Base-by-base conservation (phyloP, 768 basidiomycete genomes). In the Asterophora lycoperdoides region DNA sequence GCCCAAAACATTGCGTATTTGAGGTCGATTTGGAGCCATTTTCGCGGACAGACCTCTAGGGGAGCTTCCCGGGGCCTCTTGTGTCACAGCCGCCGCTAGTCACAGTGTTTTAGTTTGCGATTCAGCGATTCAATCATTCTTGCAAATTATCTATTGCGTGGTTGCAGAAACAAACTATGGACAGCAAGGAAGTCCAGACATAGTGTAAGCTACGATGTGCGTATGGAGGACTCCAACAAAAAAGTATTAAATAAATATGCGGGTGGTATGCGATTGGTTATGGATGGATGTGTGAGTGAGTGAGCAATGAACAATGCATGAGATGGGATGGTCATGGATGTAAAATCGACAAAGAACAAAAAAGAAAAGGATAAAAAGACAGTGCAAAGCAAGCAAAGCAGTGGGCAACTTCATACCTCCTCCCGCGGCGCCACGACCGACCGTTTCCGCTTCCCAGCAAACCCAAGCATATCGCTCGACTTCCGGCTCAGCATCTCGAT, bases 401-500 rank as follows among this genome's bases (percentile, higher is more conserved):
- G 37, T 19, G 36, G 40, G 44, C 19, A 34, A 49, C 20, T 20
- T 53, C 46, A 51, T 18, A 45, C 49, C 48, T 50, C 47, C 36
- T 56, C 50, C 53, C 55, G 46, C 47, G 59, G 48, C 48, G 54
- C 52, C 33, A 60, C 56, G 41, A 51, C 48, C 18, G 53, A 59
- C 35, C 66, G 62, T 57, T 68, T 69, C 57, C 67, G 64, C 64
- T 68, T 72, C 49, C 64, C 67, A 33, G 67, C 64, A 59, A 76
- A 77, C 15, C 75, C 74, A 37, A 74, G 62, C 61, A 76, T 58
- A 57, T 75, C 73, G 49, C 74, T 79, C 39, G 71, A 73, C 57
- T 68, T 65, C 38, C 76, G 77, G 65, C 80, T 85, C 64, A 69
- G 69, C 56, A 72, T 67, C 66, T 89, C 87, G 55, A 89, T 87